Evolutionary conservation across 176 grass and related monocot species (phyloP).

Genomic region (Bolboschoenus planiculmis): DNA sequence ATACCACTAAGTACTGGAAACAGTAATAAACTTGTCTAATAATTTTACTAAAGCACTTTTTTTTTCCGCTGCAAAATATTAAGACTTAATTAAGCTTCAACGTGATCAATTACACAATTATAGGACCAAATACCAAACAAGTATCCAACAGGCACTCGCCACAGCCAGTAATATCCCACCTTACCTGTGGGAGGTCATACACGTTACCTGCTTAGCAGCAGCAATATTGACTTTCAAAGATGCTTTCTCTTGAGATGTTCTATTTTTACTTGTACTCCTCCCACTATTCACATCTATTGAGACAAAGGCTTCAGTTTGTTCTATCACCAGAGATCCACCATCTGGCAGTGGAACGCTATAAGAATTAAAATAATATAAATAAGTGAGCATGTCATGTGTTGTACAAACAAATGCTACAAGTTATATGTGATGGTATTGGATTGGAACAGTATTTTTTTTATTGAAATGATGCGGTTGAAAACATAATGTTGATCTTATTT

Average conservation of each 20-base stretch:
- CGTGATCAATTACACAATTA: neutral
- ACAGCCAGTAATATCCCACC: neutral
- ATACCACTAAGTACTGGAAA: neutral
- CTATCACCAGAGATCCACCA: constrained; percentile 89
- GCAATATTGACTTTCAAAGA: constrained; percentile 86
- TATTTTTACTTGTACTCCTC: constrained; percentile 64
- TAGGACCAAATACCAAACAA: neutral
- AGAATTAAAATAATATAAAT: constrained; percentile 21
- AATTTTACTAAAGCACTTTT: neutral
- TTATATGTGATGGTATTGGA: neutral
- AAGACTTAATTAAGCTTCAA: neutral
- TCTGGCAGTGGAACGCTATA: constrained; percentile 69
- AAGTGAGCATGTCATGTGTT: neutral
- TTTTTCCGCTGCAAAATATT: neutral
- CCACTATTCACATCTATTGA: constrained; percentile 97
- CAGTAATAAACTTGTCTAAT: neutral
- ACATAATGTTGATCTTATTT: neutral
- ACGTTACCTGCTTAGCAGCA: constrained; percentile 60
- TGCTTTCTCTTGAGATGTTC: constrained; percentile 84
- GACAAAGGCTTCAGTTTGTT: constrained; percentile 93
- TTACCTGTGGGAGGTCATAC: neutral
- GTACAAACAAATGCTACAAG: neutral
- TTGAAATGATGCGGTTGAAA: neutral
- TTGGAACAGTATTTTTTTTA: neutral
- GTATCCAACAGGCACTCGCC: neutral